Conservation (phyloP, 306 rosid genomes). For the Inga leiocalycina region DNA sequence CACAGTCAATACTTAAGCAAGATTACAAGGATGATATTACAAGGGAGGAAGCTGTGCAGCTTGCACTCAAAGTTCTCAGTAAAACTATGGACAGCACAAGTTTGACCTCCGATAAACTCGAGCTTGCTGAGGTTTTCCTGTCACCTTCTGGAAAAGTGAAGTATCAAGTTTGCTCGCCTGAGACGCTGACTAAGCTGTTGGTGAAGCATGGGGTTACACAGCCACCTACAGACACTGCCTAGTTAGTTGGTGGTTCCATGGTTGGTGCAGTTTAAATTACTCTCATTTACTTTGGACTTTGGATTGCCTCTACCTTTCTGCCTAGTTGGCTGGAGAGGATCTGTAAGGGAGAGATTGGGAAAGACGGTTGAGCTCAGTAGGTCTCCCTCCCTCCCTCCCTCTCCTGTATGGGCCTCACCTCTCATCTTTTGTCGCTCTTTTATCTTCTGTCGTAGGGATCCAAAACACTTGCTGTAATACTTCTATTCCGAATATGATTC, state of each 20-base stretch:
- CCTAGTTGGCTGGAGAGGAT: neutral
- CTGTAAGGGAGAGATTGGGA: neutral
- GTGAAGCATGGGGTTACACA: conserved; percentile 55
- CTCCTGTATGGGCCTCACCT: neutral
- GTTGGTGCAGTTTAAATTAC: neutral
- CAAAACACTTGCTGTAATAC: neutral
- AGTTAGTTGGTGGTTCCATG: conserved; percentile 31
- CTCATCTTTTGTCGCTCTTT: neutral
- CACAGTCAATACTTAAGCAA: conserved; percentile 55
- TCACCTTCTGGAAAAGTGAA: conserved; percentile 53
- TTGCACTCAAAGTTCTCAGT: conserved; percentile 54
- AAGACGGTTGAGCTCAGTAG: neutral
- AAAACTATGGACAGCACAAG: conserved; percentile 62
- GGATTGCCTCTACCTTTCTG: neutral
- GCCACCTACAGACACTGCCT: conserved; percentile 53
- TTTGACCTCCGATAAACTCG: conserved; percentile 50
- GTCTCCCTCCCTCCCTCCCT: neutral
- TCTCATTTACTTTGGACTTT: neutral
- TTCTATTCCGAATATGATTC: neutral
- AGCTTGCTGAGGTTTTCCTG: conserved; percentile 52
- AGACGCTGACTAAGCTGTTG: conserved; percentile 44
- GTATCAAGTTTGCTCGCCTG: conserved; percentile 59
- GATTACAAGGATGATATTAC: conserved; percentile 56
- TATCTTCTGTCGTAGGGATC: neutral
- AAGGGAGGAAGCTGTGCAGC: conserved; percentile 56